A percentile compares a stretch with the other conserved stretches of the same genome.
Evolutionary conservation across 495 filamentous ascomycete genomes (phyloP).

Genomic region (Annulohypoxylon bovei): DNA sequence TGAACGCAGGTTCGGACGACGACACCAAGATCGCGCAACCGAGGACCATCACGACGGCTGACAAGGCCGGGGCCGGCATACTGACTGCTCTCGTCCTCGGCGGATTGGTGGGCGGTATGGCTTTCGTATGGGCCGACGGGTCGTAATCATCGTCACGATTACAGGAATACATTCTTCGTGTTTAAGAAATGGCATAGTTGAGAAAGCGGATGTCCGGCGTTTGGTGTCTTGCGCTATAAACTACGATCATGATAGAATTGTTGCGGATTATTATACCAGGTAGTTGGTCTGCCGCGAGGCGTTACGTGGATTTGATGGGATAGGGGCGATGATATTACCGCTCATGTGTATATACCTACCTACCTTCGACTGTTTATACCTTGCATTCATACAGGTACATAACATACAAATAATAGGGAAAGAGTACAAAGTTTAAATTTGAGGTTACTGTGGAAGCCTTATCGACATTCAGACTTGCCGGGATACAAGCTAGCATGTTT

Average conservation of each 20-base stretch:
- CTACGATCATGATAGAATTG: neutral
- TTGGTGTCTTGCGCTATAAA: constrained; percentile 17
- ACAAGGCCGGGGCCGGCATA: constrained; percentile 65
- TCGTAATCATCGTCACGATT: neutral
- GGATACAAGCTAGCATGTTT: no score
- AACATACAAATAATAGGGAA: neutral
- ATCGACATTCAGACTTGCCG: neutral
- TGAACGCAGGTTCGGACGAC: constrained; percentile 57
- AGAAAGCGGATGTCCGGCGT: constrained; percentile 1
- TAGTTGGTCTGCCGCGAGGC: constrained; percentile 3
- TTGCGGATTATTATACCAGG: constrained; percentile 9
- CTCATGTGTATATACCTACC: neutral
- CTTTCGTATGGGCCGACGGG: constrained; percentile 22
- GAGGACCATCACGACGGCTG: constrained; percentile 58
- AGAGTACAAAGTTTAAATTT: neutral
- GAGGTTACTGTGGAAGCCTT: neutral
- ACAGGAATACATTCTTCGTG: neutral
- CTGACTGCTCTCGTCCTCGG: constrained; percentile 62
- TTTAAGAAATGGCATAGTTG: neutral
- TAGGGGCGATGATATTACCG: neutral
- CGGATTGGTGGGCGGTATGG: constrained; percentile 52
- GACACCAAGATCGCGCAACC: constrained; percentile 27
- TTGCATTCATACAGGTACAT: neutral
- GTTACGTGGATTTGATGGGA: constrained; percentile 2
- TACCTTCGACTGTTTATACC: neutral